These are phyloP conservation scores for Penicillium lagena DNA, from an alignment of 495 filamentous ascomycete species.

Conservation along the genomic window DNA sequence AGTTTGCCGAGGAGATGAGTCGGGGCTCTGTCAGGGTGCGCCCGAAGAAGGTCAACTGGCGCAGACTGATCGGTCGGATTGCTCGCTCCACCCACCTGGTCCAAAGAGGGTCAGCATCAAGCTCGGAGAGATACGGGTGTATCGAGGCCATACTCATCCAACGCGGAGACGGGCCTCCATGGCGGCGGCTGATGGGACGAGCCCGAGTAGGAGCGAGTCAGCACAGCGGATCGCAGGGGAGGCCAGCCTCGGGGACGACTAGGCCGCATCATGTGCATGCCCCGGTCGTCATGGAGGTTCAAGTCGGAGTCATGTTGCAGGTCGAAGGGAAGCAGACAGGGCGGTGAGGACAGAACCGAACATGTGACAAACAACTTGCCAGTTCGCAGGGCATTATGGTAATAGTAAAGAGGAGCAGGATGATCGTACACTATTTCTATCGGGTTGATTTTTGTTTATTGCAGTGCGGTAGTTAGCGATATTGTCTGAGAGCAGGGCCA, in stretches of 20 bases:
- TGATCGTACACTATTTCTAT: too few relatives aligned
- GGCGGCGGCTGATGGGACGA: slow-evolving; percentile 42
- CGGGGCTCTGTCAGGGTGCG: slow-evolving; percentile 85
- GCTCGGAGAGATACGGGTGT: too few relatives aligned
- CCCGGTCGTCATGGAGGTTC: too few relatives aligned
- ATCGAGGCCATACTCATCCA: slow-evolving; percentile 68
- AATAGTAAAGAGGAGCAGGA: too few relatives aligned
- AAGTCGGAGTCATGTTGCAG: too few relatives aligned
- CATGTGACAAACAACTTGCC: too few relatives aligned
- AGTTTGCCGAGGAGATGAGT: slow-evolving; percentile 90
- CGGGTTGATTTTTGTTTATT: too few relatives aligned
- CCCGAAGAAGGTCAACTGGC: slow-evolving; percentile 91
- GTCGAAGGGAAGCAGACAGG: neutral
- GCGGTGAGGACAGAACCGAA: neutral
- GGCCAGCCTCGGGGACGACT: slow-evolving; percentile 28
- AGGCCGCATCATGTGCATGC: slow-evolving; percentile 24
- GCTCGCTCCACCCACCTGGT: slow-evolving; percentile 79
- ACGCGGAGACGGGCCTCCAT: slow-evolving; percentile 74
- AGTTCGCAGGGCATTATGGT: too few relatives aligned
- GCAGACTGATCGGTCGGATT: slow-evolving; percentile 79
- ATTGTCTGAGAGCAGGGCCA: too few relatives aligned
- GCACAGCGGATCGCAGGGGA: slow-evolving; percentile 13
- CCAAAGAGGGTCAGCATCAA: neutral
- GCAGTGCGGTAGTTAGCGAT: too few relatives aligned
- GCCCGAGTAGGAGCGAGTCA: slow-evolving; percentile 19